A percentile compares a stretch with the other conserved stretches of the same genome.
phyloP scores from a whole-genome alignment of 352 stramenopile species.

The Pythium rishiriense region DNA sequence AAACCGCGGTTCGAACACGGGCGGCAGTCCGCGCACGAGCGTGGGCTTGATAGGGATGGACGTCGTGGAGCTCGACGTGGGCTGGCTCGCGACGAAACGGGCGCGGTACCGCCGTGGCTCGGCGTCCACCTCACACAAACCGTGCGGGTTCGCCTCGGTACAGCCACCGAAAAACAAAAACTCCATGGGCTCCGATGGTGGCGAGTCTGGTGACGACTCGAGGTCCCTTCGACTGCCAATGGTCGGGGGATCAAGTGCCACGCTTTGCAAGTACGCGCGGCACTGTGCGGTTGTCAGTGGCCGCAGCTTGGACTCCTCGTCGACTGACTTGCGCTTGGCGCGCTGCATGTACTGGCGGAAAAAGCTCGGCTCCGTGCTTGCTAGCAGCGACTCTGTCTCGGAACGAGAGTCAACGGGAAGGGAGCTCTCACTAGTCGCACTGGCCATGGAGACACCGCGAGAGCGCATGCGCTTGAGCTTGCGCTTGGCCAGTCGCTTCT shows the following conservation, averaged over 20 bases:
- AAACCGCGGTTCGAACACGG: constrained; percentile 41
- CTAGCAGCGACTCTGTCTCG: constrained; percentile 11
- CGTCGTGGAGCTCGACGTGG: constrained; percentile 23
- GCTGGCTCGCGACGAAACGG: constrained; percentile 10
- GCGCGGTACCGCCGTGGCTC: constrained; percentile 23
- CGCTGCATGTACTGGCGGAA: constrained; percentile 24
- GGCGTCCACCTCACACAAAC: constrained; percentile 33
- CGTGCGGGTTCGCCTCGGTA: constrained; percentile 35
- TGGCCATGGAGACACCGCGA: neutral
- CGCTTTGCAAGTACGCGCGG: constrained; percentile 18
- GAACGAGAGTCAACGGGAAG: neutral
- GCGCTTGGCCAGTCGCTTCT: constrained; percentile 7
- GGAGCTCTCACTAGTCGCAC: neutral
- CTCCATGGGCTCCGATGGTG: constrained; percentile 31
- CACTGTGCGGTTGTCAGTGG: constrained; percentile 11
- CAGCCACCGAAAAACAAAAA: constrained; percentile 62
- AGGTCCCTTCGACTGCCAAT: constrained; percentile 19
- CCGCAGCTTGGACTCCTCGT: constrained; percentile 14
- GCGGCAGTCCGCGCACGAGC: constrained; percentile 45
- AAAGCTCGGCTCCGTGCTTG: constrained; percentile 13
- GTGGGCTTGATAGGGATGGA: constrained; percentile 42
- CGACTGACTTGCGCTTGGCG: neutral
- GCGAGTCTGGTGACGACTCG: neutral
- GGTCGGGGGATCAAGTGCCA: constrained; percentile 15
- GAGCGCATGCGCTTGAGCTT: constrained; percentile 2